Evolutionary conservation across 2,329 filamentous ascomycete species (phyloP), one percentile per base, ranked within the genome.

Genomic region (Fusarium odoratissimum): DNA sequence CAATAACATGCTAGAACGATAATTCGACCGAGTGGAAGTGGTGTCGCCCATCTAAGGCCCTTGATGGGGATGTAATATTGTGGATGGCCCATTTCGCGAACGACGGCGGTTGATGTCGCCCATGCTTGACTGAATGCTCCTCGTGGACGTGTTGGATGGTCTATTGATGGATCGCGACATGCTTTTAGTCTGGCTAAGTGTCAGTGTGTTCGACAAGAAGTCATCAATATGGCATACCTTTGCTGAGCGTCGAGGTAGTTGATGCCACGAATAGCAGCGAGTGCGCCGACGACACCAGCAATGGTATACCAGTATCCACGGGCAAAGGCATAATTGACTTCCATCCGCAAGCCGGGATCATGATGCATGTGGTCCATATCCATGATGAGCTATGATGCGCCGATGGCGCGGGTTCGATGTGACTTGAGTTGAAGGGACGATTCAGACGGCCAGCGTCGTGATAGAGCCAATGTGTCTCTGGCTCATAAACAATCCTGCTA

Each of bases 291-390:
- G 30, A 86, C 84, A 21, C 82, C 85, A 12, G 84, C 87, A 41
- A 89, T 80, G 38, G 89, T 84, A 76, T 90, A 91, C 89, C 89
- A 91, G 75, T 87, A 91, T 5, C 83, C 84, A 23, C 82, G 83
- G 21, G 89, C 88, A 56, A 90, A 83, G 44, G 81, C 82, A 76
- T 84, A 84, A 75, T 90, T 90, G 41, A 80, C 80, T 3, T 79
- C 81, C 56, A 83, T 79, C 23, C 82, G 80, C 72, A 82, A 78
- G 58, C 80, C 76, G 45, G 80, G 75, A 57, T 76, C 75, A 31
- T 81, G 73, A 30, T 73, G 62, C 76, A 77, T 77, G 28, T 73
- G 61, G 33, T 70, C 76, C 78, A 80, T 80, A 44, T 79, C 81
- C 82, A 82, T 82, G 60, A 76, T 67, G 69, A 51, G 57, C 52